phyloP scores from a whole-genome alignment of 495 filamentous ascomycete species.

The Elaphomyces granulatus region DNA sequence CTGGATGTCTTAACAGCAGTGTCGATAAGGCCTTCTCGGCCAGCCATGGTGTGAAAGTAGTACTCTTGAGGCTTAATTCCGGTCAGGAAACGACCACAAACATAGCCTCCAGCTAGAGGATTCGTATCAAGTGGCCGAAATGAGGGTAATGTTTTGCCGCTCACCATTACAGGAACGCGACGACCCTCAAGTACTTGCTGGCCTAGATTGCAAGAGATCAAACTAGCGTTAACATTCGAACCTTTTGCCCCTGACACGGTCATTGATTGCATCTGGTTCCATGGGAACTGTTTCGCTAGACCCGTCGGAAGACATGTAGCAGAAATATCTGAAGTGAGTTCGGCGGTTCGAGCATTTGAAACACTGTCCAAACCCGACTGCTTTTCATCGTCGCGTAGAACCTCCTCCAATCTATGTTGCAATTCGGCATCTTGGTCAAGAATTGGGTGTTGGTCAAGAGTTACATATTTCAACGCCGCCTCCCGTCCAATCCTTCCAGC shows the following conservation, averaged over 20 bases:
- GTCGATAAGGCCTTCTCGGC: conserved; percentile 96
- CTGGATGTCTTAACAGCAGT: conserved; percentile 97
- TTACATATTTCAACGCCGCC: conserved; percentile 82
- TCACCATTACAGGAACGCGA: conserved; percentile 93
- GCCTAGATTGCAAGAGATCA: conserved; percentile 94
- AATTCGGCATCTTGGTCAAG: conserved; percentile 53
- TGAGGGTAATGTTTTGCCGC: conserved; percentile 89
- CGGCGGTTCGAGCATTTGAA: conserved; percentile 53
- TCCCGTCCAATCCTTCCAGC: conserved; percentile 64
- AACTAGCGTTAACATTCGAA: conserved; percentile 79
- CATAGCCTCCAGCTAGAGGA: conserved; percentile 84
- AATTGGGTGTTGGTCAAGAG: conserved; percentile 49
- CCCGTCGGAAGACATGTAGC: conserved; percentile 62
- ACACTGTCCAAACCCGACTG: conserved; percentile 76
- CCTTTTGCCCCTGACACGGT: conserved; percentile 95
- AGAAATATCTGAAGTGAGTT: conserved; percentile 69
- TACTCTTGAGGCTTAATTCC: conserved; percentile 96
- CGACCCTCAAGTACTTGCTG: conserved; percentile 94
- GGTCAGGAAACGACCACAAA: conserved; percentile 93
- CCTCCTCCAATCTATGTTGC: conserved; percentile 65
- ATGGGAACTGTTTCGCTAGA: conserved; percentile 82
- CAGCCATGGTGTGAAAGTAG: conserved; percentile 99
- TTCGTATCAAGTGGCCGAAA: conserved; percentile 86
- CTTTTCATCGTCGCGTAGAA: conserved; percentile 80
- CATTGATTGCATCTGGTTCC: conserved; percentile 99